Evolutionary conservation across 1,139 yeast species (phyloP), one percentile per base, ranked within the genome.

Genomic region (Meyerozyma elateridarum): DNA sequence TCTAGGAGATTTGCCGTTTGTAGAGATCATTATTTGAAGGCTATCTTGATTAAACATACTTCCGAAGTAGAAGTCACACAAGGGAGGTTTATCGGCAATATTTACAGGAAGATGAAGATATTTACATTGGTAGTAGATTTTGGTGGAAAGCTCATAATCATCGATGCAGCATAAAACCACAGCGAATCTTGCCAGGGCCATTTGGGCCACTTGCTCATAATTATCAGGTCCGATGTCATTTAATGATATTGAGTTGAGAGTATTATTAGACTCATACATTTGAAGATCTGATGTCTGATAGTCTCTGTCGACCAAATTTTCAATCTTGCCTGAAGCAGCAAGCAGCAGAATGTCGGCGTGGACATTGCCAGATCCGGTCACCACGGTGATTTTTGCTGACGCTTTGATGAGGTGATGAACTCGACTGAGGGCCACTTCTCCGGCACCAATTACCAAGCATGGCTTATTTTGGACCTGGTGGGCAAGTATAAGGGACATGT

Each of bases 61-160:
- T 1, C 95, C 95, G 54, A 85, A 85, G 59, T 84, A 85, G 53
- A 84, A 85, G 53, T 85, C 95, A 59, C 95, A 85, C 40, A 79
- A 60, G 11, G 75, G 73, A 2, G 95, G 95, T 40, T 83, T 83
- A 52, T 85, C 95, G 2, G 95, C 95, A 27, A 85, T 81, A 51
- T 85, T 85, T 21, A 83, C 88, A 12, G 85, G 85, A 32, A 85
- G 55, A 11, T 76, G 59, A 8, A 64, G 48, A 28, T 54, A 48
- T 39, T 79, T 78, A 46, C 85, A 76, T 41, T 69, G 71, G 40
- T 72, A 68, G 53, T 80, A 84, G 13, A 85, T 76, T 41, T 62
- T 58, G 18, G 74, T 59, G 35, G 85, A 76, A 29, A 76, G 59
- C 6, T 64, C 68, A 35, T 83, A 83, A 48, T 82, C 88, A 50